Percentiles rank a stretch among this genome's conserved stretches.
These are phyloP conservation scores for Colletotrichum melonis DNA, from an alignment of 2,329 filamentous ascomycete genomes.

Conservation along the genomic window DNA sequence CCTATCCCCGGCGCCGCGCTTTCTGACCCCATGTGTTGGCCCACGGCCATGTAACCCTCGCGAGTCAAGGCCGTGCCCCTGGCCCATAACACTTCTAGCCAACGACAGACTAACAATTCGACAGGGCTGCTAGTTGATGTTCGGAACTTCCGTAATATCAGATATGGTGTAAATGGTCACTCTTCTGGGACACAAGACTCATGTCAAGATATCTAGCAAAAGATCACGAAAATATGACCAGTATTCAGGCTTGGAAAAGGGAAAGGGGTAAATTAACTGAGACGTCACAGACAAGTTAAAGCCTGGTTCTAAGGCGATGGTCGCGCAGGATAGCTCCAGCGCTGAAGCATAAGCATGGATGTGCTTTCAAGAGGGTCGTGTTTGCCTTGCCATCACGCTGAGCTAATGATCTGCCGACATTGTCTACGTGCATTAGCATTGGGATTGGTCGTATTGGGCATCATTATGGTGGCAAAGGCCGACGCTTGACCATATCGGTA, in stretches of 20 bases:
- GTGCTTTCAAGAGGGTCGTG: background rate
- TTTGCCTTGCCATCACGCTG: background rate
- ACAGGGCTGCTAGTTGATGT: background rate
- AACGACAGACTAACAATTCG: background rate
- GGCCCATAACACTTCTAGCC: background rate
- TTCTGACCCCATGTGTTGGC: background rate
- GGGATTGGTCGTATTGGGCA: background rate
- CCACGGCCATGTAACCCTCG: background rate
- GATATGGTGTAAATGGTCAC: background rate
- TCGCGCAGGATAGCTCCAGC: background rate
- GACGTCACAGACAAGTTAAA: background rate
- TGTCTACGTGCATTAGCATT: background rate
- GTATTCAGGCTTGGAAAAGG: background rate
- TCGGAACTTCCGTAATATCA: background rate
- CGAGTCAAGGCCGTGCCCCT: conserved; percentile 7
- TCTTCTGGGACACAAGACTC: background rate
- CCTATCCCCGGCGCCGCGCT: background rate
- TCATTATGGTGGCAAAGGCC: background rate
- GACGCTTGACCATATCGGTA: background rate
- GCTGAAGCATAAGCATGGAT: background rate
- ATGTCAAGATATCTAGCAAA: background rate
- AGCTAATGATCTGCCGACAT: background rate
- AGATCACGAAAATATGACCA: background rate
- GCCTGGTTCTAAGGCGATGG: background rate
- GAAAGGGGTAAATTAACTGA: too few species aligned